Evolutionary conservation across 169 alveolate genomes (phyloP).

Genomic region (Hepatocystis sp.): DNA sequence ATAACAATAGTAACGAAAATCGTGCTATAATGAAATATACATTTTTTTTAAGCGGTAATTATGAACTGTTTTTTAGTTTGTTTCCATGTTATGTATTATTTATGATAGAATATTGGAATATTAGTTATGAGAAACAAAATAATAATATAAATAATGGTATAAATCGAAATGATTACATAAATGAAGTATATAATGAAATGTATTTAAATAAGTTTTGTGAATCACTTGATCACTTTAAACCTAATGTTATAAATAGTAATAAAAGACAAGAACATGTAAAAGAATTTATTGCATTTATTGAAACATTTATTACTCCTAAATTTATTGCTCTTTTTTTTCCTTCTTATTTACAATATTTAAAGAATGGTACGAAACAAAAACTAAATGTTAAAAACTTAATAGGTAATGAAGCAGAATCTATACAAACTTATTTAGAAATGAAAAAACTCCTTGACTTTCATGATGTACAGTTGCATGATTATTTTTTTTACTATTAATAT

Average conservation of each 20-base stretch:
- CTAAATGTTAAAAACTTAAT: slow-evolving; percentile 32
- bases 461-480: slow-evolving; percentile 44
- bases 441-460: slow-evolving; percentile 34
- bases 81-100: slow-evolving; percentile 52
- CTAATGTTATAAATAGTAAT: background rate
- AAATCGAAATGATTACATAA: too few relatives aligned
- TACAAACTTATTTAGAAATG: slow-evolving; percentile 71
- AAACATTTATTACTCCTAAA: slow-evolving; percentile 71
- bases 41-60: slow-evolving; percentile 53
- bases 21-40: slow-evolving; percentile 20
- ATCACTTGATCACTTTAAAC: slow-evolving; percentile 15
- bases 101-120: slow-evolving; percentile 54
- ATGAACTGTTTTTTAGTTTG: slow-evolving; percentile 56
- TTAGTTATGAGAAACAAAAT: too few relatives aligned
- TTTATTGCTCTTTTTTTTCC: slow-evolving; percentile 75
- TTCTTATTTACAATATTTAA: slow-evolving; percentile 54
- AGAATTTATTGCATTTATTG: slow-evolving; percentile 37
- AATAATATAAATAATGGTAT: too few relatives aligned
- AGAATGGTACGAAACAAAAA: slow-evolving; percentile 47
- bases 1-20: slow-evolving; percentile 3
- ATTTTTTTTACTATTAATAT: slow-evolving; percentile 55
- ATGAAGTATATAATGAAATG: slow-evolving; percentile 6
- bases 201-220: slow-evolving; percentile 42
- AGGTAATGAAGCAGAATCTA: slow-evolving; percentile 69
- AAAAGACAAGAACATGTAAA: slow-evolving; percentile 25